A percentile compares a stretch with the other conserved stretches of the same genome.
Conservation (phyloP, 495 filamentous ascomycete species). For the Elasticomyces elasticus region DNA sequence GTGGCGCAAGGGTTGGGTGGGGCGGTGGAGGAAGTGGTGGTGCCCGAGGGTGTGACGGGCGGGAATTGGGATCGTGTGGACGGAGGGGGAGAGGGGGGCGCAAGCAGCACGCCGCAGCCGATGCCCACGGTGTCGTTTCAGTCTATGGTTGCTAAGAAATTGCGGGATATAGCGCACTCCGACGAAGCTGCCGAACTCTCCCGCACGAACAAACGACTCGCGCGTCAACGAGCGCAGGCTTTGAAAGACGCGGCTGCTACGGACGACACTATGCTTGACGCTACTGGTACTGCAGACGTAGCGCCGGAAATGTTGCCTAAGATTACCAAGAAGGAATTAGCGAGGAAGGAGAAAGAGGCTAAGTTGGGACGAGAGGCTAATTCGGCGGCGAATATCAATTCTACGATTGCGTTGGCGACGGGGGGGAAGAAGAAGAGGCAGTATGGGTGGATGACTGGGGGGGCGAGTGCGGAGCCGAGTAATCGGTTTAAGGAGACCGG, state of each 20-base stretch:
- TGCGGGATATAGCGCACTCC: slow-evolving; percentile 19
- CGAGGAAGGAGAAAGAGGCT: slow-evolving; percentile 42
- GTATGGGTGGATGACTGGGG: slow-evolving; percentile 32
- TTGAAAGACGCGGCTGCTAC: slow-evolving; percentile 12
- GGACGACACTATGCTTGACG: background rate
- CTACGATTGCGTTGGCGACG: slow-evolving; percentile 29
- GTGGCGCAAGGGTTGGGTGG: slow-evolving; percentile 36
- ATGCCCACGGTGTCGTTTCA: slow-evolving; percentile 24
- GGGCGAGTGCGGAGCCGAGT: background rate
- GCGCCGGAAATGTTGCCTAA: slow-evolving; percentile 25
- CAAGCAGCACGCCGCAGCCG: slow-evolving; percentile 7
- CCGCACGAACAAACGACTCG: slow-evolving; percentile 34
- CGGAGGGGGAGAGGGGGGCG: slow-evolving; percentile 10
- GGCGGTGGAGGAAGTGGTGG: slow-evolving; percentile 31
- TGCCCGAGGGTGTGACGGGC: slow-evolving; percentile 28
- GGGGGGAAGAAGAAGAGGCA: slow-evolving; percentile 27
- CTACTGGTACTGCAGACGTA: slow-evolving; percentile 15
- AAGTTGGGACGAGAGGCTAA: slow-evolving; percentile 23
- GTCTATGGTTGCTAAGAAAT: slow-evolving; percentile 19
- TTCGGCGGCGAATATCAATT: slow-evolving; percentile 28
- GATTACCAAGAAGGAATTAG: slow-evolving; percentile 45
- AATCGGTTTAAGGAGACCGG: slow-evolving; percentile 14
- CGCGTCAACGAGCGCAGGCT: slow-evolving; percentile 35
- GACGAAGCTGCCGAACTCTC: slow-evolving; percentile 40
- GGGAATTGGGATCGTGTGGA: slow-evolving; percentile 29